Evolutionary conservation across 73 alveolate genomes (phyloP), one percentile per base, ranked within the genome.

Genomic region (Loxodes magnus): DNA sequence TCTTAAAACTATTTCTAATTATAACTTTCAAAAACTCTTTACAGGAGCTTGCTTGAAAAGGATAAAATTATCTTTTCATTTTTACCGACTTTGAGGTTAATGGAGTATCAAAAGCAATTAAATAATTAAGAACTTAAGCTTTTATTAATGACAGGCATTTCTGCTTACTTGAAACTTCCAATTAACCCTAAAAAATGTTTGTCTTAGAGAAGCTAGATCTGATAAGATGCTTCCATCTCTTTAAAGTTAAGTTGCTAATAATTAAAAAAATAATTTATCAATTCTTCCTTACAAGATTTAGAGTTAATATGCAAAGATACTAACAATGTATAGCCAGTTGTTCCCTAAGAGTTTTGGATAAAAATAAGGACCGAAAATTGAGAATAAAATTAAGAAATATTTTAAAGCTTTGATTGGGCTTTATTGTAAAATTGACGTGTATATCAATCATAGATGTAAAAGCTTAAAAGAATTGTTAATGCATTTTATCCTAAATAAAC

Each of bases 341-440:
- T 79, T 74, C 39, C 53, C 90, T 35, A 77, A 84, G 25, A 76
- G 95, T 4, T 59, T 94, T 30, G 94, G 94, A 0, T 76, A 93
- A 63, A 98, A 98, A 3, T 96, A 94, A 64, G 99, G 98, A 17
- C 95, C 90, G n/a, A 78, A 72, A 43, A 99, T 99, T 14, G 91
- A 78, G 59, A 79, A 79, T 74, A 74, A 81, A 31, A 91, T 96
- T 63, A 87, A 89, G 56, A 94, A 88, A 56, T 95, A 94, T 53
- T 64, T 85, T n/a, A 77, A 82, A 50, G 81, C 85, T 33, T 99
- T 24, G 90, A 84, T 19, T 96, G 99, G 99, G 98, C 94, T 21
- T 88, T 96, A 24, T 80, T 96, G 31, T 90, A 93, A 78, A 96
- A 96, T 81, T 94, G 99, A 55, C 99, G 94, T 49, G 70, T 96